A percentile compares a stretch with the other conserved stretches of the same genome.
These are phyloP conservation scores for Penicillium coffeae DNA, from an alignment of 495 filamentous ascomycete genomes.

Conservation along the genomic window DNA sequence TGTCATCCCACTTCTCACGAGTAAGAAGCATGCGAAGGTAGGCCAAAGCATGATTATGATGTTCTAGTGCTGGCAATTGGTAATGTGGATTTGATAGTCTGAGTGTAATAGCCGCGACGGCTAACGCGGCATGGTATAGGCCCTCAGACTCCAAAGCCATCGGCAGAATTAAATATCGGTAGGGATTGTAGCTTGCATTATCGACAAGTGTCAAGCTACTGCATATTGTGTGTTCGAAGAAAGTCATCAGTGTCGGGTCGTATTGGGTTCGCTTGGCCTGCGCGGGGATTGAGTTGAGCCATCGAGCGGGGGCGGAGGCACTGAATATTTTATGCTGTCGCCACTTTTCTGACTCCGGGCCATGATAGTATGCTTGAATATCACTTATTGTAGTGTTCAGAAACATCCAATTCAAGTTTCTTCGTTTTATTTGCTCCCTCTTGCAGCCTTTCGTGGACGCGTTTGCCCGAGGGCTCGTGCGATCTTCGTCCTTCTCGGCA, in stretches of 20 bases:
- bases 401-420: constrained; percentile 8
- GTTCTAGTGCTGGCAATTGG: constrained; percentile 13
- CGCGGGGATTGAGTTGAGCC: constrained; percentile 3
- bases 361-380: constrained; percentile 19
- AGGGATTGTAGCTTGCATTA: constrained; percentile 22
- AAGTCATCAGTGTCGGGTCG: constrained; percentile 18
- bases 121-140: constrained; percentile 22
- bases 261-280: constrained; percentile 6
- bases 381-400: constrained; percentile 22
- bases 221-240: constrained; percentile 22
- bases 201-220: constrained; percentile 24
- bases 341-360: background rate
- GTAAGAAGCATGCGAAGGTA: constrained; percentile 10
- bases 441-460: background rate
- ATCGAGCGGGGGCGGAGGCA: background rate
- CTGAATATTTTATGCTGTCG: background rate
- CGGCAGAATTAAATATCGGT: constrained; percentile 25
- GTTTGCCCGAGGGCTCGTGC: background rate
- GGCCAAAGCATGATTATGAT: constrained; percentile 15
- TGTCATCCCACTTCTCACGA: constrained; percentile 11
- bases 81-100: constrained; percentile 15
- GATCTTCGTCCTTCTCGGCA: background rate
- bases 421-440: background rate
- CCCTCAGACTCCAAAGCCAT: constrained; percentile 24
- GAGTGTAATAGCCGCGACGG: constrained; percentile 22